A percentile compares a stretch with the other conserved stretches of the same genome.
Conservation (phyloP, 106 monocot species). For the Ottelia alismoides region DNA sequence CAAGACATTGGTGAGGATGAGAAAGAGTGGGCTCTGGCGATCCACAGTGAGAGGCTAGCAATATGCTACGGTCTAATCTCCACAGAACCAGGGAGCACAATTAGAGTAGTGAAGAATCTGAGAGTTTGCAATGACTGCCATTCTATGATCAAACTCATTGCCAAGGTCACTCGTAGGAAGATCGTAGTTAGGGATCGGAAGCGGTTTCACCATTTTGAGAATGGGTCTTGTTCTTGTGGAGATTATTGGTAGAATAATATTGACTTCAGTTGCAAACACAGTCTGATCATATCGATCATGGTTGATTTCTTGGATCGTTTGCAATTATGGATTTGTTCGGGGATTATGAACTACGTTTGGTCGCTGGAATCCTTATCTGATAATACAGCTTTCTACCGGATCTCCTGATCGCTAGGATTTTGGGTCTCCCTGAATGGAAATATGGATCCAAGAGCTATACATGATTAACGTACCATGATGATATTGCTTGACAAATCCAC, state of each 20-base stretch:
- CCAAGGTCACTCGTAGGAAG: conserved; percentile 34
- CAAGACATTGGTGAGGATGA: conserved; percentile 32
- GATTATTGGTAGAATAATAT: conserved; percentile 20
- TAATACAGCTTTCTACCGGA: too few relatives aligned
- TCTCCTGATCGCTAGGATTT: too few relatives aligned
- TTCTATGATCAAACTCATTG: conserved; percentile 35
- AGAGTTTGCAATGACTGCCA: conserved; percentile 45
- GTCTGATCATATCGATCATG: too few relatives aligned
- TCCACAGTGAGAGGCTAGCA: conserved; percentile 50
- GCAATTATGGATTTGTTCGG: too few relatives aligned
- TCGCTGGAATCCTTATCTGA: too few relatives aligned
- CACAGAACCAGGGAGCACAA: conserved; percentile 20
- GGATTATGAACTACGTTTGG: too few relatives aligned
- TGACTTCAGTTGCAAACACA: background rate
- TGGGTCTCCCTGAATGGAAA: too few relatives aligned
- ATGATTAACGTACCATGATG: too few relatives aligned
- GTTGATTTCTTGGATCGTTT: too few relatives aligned
- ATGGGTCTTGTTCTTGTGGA: conserved; percentile 26
- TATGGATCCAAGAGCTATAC: too few relatives aligned
- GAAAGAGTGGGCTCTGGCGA: conserved; percentile 39
- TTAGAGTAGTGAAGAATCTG: conserved; percentile 42
- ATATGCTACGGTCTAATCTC: conserved; percentile 45
- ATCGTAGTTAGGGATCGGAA: conserved; percentile 39
- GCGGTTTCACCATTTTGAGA: conserved; percentile 38
- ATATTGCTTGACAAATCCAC: too few relatives aligned